These are phyloP conservation scores for Wickerhamiella pararugosa DNA, from an alignment of 1,139 yeast genomes.

Conservation along the genomic window DNA sequence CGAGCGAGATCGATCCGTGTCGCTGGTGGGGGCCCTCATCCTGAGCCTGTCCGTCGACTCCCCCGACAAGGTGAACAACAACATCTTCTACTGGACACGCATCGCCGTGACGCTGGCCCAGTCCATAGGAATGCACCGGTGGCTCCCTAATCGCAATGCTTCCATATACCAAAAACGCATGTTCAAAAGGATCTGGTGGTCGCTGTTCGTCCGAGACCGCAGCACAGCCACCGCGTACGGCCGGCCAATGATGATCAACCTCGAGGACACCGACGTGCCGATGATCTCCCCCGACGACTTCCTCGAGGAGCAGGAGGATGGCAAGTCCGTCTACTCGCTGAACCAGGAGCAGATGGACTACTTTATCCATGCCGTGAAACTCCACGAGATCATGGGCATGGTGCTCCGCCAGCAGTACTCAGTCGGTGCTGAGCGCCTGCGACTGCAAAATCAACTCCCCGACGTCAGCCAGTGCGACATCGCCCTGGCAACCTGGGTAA, in stretches of 20 bases:
- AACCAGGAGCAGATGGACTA: constrained; percentile 38
- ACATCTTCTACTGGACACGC: constrained; percentile 65
- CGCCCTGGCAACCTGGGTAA: constrained; percentile 70
- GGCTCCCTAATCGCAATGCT: constrained; percentile 21
- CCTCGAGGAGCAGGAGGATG: constrained; percentile 39
- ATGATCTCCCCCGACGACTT: constrained; percentile 57
- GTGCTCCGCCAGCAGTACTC: constrained; percentile 59
- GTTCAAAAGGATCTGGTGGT: constrained; percentile 73
- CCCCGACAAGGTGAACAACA: constrained; percentile 61
- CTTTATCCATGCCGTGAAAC: constrained; percentile 49
- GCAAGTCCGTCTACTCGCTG: constrained; percentile 26
- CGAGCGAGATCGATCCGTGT: constrained; percentile 53
- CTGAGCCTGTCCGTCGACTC: constrained; percentile 68
- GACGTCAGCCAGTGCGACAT: constrained; percentile 60
- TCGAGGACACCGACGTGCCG: constrained; percentile 66
- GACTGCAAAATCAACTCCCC: constrained; percentile 33
- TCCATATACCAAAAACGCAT: constrained; percentile 37
- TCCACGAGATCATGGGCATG: constrained; percentile 62
- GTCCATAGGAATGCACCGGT: constrained; percentile 63
- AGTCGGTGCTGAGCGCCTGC: constrained; percentile 47
- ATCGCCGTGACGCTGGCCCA: constrained; percentile 63
- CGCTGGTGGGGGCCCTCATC: constrained; percentile 52
- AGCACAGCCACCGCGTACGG: constrained; percentile 65
- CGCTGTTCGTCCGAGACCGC: constrained; percentile 56
- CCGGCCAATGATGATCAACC: constrained; percentile 51